A percentile compares a stretch with the other conserved stretches of the same genome.
Evolutionary conservation across 2,329 filamentous ascomycete species (phyloP).

Genomic region (Myotisia sp.): DNA sequence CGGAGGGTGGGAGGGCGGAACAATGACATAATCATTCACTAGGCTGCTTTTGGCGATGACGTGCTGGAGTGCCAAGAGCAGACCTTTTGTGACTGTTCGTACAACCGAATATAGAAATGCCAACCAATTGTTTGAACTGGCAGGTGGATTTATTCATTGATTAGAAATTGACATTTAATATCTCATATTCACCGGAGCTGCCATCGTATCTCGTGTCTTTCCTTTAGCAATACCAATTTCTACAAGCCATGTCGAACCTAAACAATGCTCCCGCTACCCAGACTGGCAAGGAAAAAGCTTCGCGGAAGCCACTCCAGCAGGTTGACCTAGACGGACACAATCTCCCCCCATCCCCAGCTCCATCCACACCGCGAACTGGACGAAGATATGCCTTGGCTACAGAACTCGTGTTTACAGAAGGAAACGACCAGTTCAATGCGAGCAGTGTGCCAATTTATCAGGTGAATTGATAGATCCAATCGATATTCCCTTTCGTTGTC

Average conservation of each 20-base stretch:
- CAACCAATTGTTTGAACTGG: too few relatives aligned
- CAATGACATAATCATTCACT: too few relatives aligned
- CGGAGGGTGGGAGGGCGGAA: too few relatives aligned
- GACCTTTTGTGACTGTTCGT: too few relatives aligned
- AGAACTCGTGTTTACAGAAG: slow-evolving; percentile 90
- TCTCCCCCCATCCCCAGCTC: slow-evolving; percentile 79
- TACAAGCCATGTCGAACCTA: too few relatives aligned
- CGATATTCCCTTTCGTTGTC: neutral
- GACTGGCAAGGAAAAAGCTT: slow-evolving; percentile 5
- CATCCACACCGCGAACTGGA: slow-evolving; percentile 75
- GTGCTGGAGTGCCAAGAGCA: too few relatives aligned
- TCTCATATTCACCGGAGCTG: neutral
- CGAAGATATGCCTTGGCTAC: slow-evolving; percentile 87
- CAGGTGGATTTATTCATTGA: too few relatives aligned
- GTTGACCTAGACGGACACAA: slow-evolving; percentile 72
- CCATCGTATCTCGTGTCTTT: neutral
- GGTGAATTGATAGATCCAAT: slow-evolving; percentile 24
- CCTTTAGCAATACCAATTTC: too few relatives aligned
- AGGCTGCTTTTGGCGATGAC: too few relatives aligned
- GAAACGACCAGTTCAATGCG: slow-evolving; percentile 91
- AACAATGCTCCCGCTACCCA: slow-evolving; percentile 2
- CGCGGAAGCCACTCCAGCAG: slow-evolving; percentile 39
- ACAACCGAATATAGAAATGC: too few relatives aligned
- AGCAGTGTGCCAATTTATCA: slow-evolving; percentile 97
- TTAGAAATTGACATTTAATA: neutral